Evolutionary conservation across 2,329 filamentous ascomycete genomes (phyloP).

Genomic region (Colletotrichum spinosum): DNA sequence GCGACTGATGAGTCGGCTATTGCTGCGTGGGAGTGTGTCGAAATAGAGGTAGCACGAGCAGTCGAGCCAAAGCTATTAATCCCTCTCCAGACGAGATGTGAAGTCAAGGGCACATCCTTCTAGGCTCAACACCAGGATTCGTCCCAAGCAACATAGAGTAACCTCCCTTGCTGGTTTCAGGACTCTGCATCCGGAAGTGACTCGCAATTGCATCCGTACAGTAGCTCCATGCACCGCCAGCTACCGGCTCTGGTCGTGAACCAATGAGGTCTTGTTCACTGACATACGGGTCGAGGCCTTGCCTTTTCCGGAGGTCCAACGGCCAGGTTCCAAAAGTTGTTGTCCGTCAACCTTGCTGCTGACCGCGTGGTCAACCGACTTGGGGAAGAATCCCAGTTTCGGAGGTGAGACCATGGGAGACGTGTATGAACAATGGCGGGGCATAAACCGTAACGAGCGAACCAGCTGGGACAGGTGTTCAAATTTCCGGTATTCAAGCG

Average conservation of each 20-base stretch:
- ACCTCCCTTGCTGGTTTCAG: constrained; percentile 34
- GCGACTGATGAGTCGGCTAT: not conserved
- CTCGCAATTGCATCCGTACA: constrained; percentile 24
- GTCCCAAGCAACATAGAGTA: constrained; percentile 20
- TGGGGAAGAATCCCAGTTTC: too few relatives aligned
- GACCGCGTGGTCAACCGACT: too few relatives aligned
- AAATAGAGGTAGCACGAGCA: constrained; percentile 21
- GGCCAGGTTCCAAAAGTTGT: not conserved
- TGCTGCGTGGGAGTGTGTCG: not conserved
- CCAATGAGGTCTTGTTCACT: constrained; percentile 20
- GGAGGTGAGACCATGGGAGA: too few relatives aligned
- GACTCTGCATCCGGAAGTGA: constrained; percentile 35
- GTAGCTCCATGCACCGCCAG: constrained; percentile 26
- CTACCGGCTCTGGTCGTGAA: not conserved
- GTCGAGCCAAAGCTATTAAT: not conserved
- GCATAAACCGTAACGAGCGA: not conserved
- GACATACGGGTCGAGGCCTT: not conserved
- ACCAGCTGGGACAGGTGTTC: not conserved
- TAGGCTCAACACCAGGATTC: constrained; percentile 12
- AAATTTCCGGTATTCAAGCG: constrained; percentile 1
- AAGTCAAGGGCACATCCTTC: constrained; percentile 7
- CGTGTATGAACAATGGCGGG: too few relatives aligned
- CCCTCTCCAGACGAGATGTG: constrained; percentile 2
- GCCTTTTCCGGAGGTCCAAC: not conserved
- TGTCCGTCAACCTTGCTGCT: not conserved